These are phyloP conservation scores for Ensete glaucum DNA, from an alignment of 176 grass and related monocot species.

Conservation along the genomic window DNA sequence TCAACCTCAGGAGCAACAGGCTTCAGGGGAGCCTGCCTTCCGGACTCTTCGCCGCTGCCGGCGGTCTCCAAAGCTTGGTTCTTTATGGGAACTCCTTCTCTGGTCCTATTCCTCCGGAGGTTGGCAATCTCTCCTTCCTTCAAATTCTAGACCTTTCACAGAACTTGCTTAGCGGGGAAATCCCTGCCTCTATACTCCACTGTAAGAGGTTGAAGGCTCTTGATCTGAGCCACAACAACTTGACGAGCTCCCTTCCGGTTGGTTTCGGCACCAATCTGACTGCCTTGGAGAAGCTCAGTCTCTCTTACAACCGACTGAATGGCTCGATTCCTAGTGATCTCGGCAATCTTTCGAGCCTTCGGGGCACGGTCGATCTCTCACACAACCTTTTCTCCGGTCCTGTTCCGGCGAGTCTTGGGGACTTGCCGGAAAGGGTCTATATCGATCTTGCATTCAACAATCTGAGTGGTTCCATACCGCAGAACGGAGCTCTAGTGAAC, in stretches of 20 bases:
- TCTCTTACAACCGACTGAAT: background rate
- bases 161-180: background rate
- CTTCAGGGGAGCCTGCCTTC: slow-evolving; percentile 42
- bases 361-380: background rate
- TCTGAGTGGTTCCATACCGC: slow-evolving; percentile 2
- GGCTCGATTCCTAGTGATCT: background rate
- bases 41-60: slow-evolving; percentile 20
- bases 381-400: background rate
- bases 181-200: background rate
- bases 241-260: background rate
- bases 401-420: background rate
- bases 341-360: background rate
- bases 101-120: background rate
- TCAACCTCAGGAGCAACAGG: slow-evolving; percentile 68
- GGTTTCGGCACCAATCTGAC: background rate
- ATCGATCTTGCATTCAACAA: slow-evolving; percentile 7
- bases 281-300: background rate
- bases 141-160: slow-evolving; percentile 1
- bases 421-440: slow-evolving; percentile 8
- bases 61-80: slow-evolving; percentile 28
- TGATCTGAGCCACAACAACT: slow-evolving; percentile 8
- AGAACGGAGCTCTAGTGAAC: slow-evolving; percentile 9
- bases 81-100: slow-evolving; percentile 6
- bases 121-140: slow-evolving; percentile 1
- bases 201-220: background rate